A percentile compares a stretch with the other conserved stretches of the same genome.
These are phyloP conservation scores for Zymoseptoria brevis DNA, from an alignment of 2,329 filamentous ascomycete species.

Conservation along the genomic window DNA sequence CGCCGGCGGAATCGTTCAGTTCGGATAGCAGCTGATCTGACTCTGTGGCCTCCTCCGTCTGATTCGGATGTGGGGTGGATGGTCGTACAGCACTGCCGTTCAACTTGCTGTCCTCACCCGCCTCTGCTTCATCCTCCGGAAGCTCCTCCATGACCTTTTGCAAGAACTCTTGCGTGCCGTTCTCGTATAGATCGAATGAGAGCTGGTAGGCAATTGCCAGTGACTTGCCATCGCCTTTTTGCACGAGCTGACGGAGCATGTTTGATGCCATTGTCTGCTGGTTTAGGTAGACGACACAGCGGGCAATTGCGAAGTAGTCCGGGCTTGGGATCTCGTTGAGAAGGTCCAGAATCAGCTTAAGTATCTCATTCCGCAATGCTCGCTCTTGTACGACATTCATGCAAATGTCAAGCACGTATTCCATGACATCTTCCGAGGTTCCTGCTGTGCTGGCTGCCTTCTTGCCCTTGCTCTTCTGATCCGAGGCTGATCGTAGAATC, in stretches of 20 bases:
- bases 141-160: conserved; percentile 79
- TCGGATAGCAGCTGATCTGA: conserved; percentile 52
- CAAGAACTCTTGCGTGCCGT: conserved; percentile 94
- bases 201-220: conserved; percentile 91
- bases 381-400: conserved; percentile 97
- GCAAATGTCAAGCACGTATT: conserved; percentile 90
- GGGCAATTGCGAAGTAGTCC: conserved; percentile 96
- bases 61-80: conserved; percentile 25
- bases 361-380: conserved; percentile 71
- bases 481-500: conserved; percentile 81
- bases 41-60: conserved; percentile 46
- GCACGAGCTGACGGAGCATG: conserved; percentile 74
- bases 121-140: conserved; percentile 49
- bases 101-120: conserved; percentile 29
- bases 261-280: conserved; percentile 83
- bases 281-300: conserved; percentile 92
- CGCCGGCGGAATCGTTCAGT: conserved; percentile 46
- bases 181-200: conserved; percentile 96
- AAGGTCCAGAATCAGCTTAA: conserved; percentile 89
- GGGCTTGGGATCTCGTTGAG: conserved; percentile 85
- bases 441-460: conserved; percentile 46
- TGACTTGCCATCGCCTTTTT: conserved; percentile 68
- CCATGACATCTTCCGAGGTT: conserved; percentile 85
- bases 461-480: conserved; percentile 62
- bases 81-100: conserved; percentile 33